A percentile compares a stretch with the other conserved stretches of the same genome.
These are phyloP conservation scores for Fraxinus sp. DNA, from an alignment of 305 asterid species.

Conservation along the genomic window DNA sequence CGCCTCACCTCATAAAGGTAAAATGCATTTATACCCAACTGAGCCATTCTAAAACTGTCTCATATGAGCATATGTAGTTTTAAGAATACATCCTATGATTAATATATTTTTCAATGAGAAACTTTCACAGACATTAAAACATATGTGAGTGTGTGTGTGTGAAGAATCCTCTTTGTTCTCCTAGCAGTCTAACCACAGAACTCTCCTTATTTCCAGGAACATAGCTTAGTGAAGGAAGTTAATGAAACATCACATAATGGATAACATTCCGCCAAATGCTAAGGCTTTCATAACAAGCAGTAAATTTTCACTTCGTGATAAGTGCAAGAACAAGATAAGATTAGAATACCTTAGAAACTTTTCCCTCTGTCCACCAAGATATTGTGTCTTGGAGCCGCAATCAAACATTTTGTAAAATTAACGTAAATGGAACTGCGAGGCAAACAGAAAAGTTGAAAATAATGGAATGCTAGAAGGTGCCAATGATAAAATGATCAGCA, in stretches of 20 bases:
- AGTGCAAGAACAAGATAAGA: conserved; percentile 12
- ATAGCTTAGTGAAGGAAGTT: not conserved
- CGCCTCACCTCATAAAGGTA: not conserved
- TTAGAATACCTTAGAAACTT: conserved; percentile 78
- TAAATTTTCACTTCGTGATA: not conserved
- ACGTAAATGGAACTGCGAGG: conserved; percentile 49
- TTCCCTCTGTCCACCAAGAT: conserved; percentile 72
- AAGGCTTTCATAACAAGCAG: not conserved
- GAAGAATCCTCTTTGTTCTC: not conserved
- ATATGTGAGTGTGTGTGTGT: not conserved
- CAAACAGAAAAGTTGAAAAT: conserved; percentile 20
- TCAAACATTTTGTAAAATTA: conserved; percentile 67
- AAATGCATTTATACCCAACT: not conserved
- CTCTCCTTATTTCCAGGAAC: not conserved
- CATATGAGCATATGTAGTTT: not conserved
- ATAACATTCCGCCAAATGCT: not conserved
- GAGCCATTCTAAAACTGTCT: not conserved
- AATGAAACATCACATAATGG: conserved; percentile 2
- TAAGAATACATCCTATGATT: not conserved
- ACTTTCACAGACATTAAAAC: not conserved
- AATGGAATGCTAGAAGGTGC: conserved; percentile 14
- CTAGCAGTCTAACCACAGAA: conserved; percentile 14
- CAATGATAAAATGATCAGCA: conserved; percentile 1
- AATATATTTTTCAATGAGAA: not conserved
- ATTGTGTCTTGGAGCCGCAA: conserved; percentile 70